Base-by-base conservation (phyloP, 2,329 filamentous ascomycete species). In the Nannizzia gypsea region DNA sequence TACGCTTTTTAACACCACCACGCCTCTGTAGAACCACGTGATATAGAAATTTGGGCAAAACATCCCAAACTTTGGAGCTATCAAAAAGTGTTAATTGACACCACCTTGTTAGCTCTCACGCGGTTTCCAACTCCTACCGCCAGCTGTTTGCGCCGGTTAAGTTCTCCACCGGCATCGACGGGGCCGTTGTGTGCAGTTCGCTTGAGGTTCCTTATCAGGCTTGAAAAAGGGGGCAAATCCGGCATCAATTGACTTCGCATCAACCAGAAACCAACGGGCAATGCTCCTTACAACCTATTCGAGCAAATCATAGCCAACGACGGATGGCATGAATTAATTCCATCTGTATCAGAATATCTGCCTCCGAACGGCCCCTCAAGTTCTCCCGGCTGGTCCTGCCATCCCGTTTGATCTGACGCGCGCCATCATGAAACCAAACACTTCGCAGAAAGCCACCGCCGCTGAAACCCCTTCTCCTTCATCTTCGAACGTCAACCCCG, bases 341-440 rank as follows among this genome's bases (percentile, higher is more conserved):
- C 31, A 26, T 34, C n/a, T 5, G 24, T 26, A 34, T 17, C 28
- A 20, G 26, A 17, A 54, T 36, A n/a, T 17, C n/a, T 26, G 48
- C 48, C 26, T 31, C 13, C 8, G 8, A 48, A 26, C 9, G 44
- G 22, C 22, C 2, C 2, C 22, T 24, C 44, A 22, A 48, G 13
- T 34, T 3, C 28, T 54, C 48, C 48, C 26, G 13, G 11, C 8
- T 26, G 6, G 20, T 48, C 20, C 20, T 20, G 13, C 44, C 9
- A 11, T 26, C 26, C 20, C 22, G 20, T 26, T 48, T 15, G 20
- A 48, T 26, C 34, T 28, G 3, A 20, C 34, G 34, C 26, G 17
- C 54, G 17, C n/a, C 40, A 48, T 17, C 31, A 63, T 63, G 61
- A 60, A 60, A 34, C 60, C 60, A 13, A 40, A 40, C 38, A 60